Evolutionary conservation across 306 rosid genomes (phyloP).

Genomic region (Sicyos edulis): DNA sequence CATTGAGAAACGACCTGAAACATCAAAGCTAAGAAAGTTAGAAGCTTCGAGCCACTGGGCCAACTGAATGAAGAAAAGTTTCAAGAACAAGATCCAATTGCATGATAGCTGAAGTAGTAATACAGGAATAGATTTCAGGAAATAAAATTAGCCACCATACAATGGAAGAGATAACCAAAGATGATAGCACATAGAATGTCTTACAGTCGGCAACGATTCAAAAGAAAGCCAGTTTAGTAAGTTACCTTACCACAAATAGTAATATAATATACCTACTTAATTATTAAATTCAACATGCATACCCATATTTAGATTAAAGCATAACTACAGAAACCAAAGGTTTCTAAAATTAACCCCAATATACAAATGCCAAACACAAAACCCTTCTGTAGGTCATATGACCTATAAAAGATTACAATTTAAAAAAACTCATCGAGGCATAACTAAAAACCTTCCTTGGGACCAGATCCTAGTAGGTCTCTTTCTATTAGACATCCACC

Average conservation of each 20-base stretch:
- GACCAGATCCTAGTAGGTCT: no score
- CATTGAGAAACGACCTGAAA: conserved; percentile 58
- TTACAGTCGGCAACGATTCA: neutral
- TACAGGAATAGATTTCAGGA: neutral
- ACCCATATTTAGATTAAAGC: no score
- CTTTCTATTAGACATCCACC: no score
- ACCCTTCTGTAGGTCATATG: no score
- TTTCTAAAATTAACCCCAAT: no score
- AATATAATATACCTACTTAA: neutral
- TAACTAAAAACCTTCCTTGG: no score
- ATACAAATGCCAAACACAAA: no score
- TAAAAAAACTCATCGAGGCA: no score
- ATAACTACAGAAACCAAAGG: no score
- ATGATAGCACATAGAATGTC: neutral
- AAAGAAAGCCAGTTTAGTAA: neutral
- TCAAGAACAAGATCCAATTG: conserved; percentile 9
- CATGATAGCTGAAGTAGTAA: neutral
- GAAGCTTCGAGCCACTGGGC: neutral
- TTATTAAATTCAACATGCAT: neutral
- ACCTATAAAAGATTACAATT: no score
- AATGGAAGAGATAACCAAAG: neutral
- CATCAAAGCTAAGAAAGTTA: conserved; percentile 13
- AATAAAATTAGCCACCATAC: neutral
- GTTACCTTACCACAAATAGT: neutral
- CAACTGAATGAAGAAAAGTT: neutral